Conservation (phyloP, 805 yeast genomes). For the Candida coquimbonensis region DNA sequence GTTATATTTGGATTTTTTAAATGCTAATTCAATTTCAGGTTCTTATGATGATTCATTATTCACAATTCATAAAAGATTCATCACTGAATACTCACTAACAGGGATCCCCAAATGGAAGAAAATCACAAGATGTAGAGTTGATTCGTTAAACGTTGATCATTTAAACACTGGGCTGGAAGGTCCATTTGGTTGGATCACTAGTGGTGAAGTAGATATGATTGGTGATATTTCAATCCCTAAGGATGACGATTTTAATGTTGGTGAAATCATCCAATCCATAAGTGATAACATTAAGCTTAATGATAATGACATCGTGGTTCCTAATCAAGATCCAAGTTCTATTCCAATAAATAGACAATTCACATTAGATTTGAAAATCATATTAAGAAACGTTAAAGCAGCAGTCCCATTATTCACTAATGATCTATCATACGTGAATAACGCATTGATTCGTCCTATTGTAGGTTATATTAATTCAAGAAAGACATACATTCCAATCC, state of each 20-base stretch:
- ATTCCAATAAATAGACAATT: slow-evolving; percentile 35
- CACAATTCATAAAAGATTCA: slow-evolving; percentile 77
- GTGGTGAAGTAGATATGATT: slow-evolving; percentile 87
- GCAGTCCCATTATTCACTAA: slow-evolving; percentile 79
- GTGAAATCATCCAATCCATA: slow-evolving; percentile 44
- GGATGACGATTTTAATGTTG: slow-evolving; percentile 41
- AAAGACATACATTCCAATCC: slow-evolving; percentile 82
- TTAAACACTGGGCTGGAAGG: slow-evolving; percentile 86
- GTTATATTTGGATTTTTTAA: slow-evolving; percentile 82
- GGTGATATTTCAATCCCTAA: slow-evolving; percentile 81
- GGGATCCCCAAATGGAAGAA: slow-evolving; percentile 37
- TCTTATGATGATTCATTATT: slow-evolving; percentile 89
- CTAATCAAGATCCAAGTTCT: background rate
- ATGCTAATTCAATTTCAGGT: slow-evolving; percentile 82
- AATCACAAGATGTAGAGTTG: slow-evolving; percentile 75
- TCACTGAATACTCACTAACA: slow-evolving; percentile 1
- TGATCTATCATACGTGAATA: slow-evolving; percentile 87
- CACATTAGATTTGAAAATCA: slow-evolving; percentile 71
- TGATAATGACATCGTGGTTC: background rate
- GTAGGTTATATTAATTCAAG: slow-evolving; percentile 91
- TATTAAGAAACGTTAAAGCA: slow-evolving; percentile 82
- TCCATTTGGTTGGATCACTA: slow-evolving; percentile 95
- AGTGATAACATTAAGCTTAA: slow-evolving; percentile 30
- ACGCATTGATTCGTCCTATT: slow-evolving; percentile 88
- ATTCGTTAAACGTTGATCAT: slow-evolving; percentile 81